Base-by-base conservation (phyloP, 371 early-diverging fungal species). In the Mortierella sp. region DNA sequence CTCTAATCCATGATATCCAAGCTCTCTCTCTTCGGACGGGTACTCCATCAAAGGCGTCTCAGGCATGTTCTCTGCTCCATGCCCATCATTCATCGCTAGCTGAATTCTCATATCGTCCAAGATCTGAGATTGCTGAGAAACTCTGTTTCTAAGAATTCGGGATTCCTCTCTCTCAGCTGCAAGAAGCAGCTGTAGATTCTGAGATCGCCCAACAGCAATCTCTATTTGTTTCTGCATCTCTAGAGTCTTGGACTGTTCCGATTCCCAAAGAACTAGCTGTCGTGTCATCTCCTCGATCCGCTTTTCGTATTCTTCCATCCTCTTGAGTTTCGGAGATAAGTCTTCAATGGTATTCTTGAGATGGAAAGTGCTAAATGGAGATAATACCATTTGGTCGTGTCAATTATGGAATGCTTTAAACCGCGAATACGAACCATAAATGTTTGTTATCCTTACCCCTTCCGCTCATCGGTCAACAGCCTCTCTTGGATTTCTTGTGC, bases 231-330 rank as follows among this genome's bases (percentile, higher is more conserved):
- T 57, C 24, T 84, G 78, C 48, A 69, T 59, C 40, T 84, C 84
- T 48, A 62, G 57, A 16, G 58, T 58, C 63, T 83, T 83, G 52
- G 38, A 48, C 28, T 83, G 75, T 24, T 84, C 83, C 9, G 72
- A 61, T 52, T 85, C 85, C 88, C 90, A 91, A 5, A 90, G 74
- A 4, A 90, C 60, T 72, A 91, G 84, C 66, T 90, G 88, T 19
- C 88, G 86, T 1, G 92, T 87, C 65, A 92, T 73, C 58, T 90
- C 90, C 45, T 87, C 81, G 15, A 90, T 87, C 32, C 86, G 85
- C 64, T 88, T 85, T 53, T 92, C 89, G 32, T 87, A 87, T 55
- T 89, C 89, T 38, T 83, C 78, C 62, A 87, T 76, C 50, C 83
- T 85, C 61, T 87, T 84, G 19, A 90, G 70, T 15, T 83, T 83